Evolutionary conservation across 768 basidiomycete species (phyloP).

Genomic region (Pholiota molesta): DNA sequence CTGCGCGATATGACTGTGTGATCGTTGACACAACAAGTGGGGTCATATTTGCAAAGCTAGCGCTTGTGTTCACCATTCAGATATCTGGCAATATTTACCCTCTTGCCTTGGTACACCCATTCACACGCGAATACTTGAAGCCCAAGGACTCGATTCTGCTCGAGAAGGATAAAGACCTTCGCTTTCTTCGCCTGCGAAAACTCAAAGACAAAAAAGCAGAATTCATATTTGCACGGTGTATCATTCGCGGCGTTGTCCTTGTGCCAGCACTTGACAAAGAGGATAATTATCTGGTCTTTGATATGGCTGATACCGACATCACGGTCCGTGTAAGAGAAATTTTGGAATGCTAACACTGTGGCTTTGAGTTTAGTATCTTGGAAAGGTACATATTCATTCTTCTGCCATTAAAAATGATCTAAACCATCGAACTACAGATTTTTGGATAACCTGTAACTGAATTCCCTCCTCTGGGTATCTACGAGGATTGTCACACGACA

Average conservation of each 20-base stretch:
- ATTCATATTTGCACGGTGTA: neutral
- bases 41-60: neutral
- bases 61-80: neutral
- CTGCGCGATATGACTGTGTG: conserved; percentile 28
- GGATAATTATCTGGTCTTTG: conserved; percentile 1
- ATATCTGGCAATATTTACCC: neutral
- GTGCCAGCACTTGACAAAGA: neutral
- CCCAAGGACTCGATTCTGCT: neutral
- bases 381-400: too few relatives aligned
- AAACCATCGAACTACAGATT: too few relatives aligned
- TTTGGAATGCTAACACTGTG: too few relatives aligned
- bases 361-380: too few relatives aligned
- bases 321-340: too few relatives aligned
- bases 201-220: neutral
- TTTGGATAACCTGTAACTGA: too few relatives aligned
- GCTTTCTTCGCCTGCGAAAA: neutral
- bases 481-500: too few relatives aligned
- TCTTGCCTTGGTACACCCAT: neutral
- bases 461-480: too few relatives aligned
- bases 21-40: conserved; percentile 24
- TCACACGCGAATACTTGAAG: neutral
- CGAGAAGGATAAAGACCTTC: neutral
- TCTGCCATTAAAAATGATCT: too few relatives aligned
- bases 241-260: conserved; percentile 2
- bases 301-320: neutral